Base-by-base conservation (phyloP, 345 rosid genomes). In the Aquilaria malaccensis region DNA sequence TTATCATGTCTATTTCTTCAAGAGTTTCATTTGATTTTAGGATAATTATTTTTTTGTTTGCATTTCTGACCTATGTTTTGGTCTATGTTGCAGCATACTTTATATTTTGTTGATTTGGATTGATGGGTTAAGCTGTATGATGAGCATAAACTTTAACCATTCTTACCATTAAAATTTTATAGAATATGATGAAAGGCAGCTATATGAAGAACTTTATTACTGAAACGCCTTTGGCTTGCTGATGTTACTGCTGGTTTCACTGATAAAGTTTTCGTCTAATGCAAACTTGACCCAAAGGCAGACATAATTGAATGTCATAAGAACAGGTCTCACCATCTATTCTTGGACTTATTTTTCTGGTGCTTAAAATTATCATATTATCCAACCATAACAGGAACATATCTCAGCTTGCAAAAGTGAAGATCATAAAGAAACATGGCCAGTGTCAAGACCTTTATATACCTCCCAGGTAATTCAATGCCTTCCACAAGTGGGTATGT, bases 391-490 rank as follows among this genome's bases (percentile, higher is more conserved):
- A 68, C 77, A 87, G 97, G 81, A 89, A 89, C 74, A 81, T 93
- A 72, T 88, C 96, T 49, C 91, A 90, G 67, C 86, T 93, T 58
- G 85, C 88, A 2, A 83, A 83, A 75, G 97, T 93, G 69, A 86
- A 84, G 79, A 58, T 84, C 78, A 82, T 86, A 88, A 83, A 81
- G 63, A 75, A 55, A 52, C 74, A 73, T 55, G 87, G 89, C 61
- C 61, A 80, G 58, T 90, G 97, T 96, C 62, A 84, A 41, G 88
- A 84, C 54, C 97, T 93, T 7, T 65, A 59, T 37, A 69, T 93
- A 65, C 97, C 88, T 22, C 73, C n/a, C 70, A 77, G 87, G 96
- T 83, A 70, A 70, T 52, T 52, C 43, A 37, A 37, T 37, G 7
- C 7, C 43, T 37, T 37, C 7, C 43, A 37, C 7, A 9, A 4